Evolutionary conservation across 2,329 filamentous ascomycete species (phyloP).

Genomic region (Alternaria novae-zelandiae): DNA sequence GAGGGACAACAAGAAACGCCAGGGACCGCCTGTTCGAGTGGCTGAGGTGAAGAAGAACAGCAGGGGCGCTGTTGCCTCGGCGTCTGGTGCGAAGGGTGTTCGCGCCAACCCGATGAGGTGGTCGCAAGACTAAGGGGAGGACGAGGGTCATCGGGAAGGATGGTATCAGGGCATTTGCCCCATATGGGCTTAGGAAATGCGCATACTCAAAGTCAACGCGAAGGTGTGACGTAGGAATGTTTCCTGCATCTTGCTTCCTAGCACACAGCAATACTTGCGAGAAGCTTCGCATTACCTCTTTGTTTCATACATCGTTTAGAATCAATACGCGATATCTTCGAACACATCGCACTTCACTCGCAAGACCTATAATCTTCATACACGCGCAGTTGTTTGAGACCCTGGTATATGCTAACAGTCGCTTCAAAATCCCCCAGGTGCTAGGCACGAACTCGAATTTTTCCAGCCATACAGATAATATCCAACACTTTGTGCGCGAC

Average conservation of each 20-base stretch:
- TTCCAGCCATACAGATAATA: no score
- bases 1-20: background rate
- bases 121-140: background rate
- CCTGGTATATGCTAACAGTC: background rate
- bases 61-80: background rate
- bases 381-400: background rate
- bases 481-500: background rate
- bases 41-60: background rate
- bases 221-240: background rate
- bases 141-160: background rate
- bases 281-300: background rate
- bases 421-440: background rate
- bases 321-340: background rate
- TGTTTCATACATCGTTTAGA: fast-evolving
- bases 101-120: conserved; percentile 8
- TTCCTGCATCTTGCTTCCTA: background rate
- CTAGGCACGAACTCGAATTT: no score
- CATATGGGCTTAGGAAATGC: background rate
- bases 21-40: background rate
- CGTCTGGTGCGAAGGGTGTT: background rate
- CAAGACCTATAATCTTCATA: background rate
- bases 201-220: background rate
- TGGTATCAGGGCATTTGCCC: background rate
- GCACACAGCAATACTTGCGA: background rate
- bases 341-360: background rate